A percentile compares a stretch with the other conserved stretches of the same genome.
These are phyloP conservation scores for Rhododendron ovatum DNA, from an alignment of 148 eudicot genomes.

Conservation along the genomic window DNA sequence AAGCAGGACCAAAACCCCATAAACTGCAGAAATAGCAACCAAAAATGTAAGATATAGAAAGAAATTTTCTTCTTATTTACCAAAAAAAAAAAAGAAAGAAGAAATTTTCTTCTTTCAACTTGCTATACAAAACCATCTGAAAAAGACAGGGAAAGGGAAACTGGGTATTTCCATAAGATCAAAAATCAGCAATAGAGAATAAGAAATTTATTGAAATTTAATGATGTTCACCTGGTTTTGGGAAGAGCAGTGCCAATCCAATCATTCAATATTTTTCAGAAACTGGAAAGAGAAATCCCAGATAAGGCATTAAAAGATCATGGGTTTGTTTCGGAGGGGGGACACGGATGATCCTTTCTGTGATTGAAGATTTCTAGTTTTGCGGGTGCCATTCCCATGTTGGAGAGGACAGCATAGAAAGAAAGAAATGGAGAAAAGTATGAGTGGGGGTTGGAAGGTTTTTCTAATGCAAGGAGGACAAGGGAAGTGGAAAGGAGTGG, in stretches of 20 bases:
- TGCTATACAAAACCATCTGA: neutral
- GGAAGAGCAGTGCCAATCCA: neutral
- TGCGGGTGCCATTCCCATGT: neutral
- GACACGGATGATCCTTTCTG: neutral
- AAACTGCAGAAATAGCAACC: neutral
- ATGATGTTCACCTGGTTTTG: conserved; percentile 6
- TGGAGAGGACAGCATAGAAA: neutral
- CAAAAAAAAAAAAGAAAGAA: too few relatives aligned
- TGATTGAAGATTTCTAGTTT: neutral
- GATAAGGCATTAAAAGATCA: neutral
- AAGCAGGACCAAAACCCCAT: neutral
- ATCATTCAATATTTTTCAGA: conserved; percentile 8
- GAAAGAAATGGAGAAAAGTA: neutral
- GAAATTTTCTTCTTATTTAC: neutral
- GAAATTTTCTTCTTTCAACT: neutral
- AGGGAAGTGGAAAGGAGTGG: neutral
- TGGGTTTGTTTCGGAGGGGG: neutral
- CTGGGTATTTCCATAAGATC: conserved; percentile 2
- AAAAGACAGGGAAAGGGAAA: neutral
- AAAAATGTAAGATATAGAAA: neutral
- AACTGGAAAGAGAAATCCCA: neutral
- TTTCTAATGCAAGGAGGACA: neutral
- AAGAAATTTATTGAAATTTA: neutral
- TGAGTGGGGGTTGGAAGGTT: neutral
- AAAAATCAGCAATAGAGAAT: neutral